phyloP scores from a whole-genome alignment of 2,329 filamentous ascomycete genomes.

The Xylaria sp. region DNA sequence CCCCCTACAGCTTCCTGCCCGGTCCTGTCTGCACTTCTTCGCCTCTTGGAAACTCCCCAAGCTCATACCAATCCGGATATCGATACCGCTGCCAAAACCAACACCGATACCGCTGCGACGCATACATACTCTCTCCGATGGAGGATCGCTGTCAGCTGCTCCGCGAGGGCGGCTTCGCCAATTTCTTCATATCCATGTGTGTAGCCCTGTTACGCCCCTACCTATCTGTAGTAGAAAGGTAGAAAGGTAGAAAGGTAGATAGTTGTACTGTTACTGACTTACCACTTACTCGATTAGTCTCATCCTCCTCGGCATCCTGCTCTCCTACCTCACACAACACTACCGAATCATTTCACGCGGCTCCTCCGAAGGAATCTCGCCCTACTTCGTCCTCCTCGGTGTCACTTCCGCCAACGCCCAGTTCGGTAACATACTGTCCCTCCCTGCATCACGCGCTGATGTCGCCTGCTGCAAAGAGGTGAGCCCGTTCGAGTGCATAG shows the following conservation, averaged over 20 bases:
- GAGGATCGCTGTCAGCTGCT: conserved; percentile 62
- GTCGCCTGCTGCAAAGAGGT: conserved; percentile 88
- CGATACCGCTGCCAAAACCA: neutral
- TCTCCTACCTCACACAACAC: conserved; percentile 96
- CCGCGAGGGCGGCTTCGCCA: conserved; percentile 63
- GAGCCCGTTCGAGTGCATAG: conserved; percentile 82
- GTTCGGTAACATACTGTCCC: conserved; percentile 90
- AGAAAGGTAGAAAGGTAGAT: neutral
- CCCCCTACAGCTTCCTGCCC: neutral
- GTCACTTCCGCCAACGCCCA: conserved; percentile 88
- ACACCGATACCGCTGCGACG: conserved; percentile 44
- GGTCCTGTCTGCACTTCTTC: neutral
- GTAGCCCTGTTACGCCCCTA: conserved; percentile 36
- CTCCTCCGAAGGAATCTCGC: conserved; percentile 93
- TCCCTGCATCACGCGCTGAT: conserved; percentile 84
- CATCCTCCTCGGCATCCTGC: conserved; percentile 86
- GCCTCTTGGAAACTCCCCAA: too few species aligned
- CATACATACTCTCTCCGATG: conserved; percentile 47
- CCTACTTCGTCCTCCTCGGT: conserved; percentile 94
- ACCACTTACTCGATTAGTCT: conserved; percentile 57
- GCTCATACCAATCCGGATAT: neutral
- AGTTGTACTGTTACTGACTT: conserved; percentile 43
- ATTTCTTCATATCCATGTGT: conserved; percentile 68
- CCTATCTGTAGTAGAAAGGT: conserved; percentile 9
- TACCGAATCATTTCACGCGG: conserved; percentile 86